Base-by-base conservation (phyloP, 495 filamentous ascomycete genomes). In the Parmelia sp. region DNA sequence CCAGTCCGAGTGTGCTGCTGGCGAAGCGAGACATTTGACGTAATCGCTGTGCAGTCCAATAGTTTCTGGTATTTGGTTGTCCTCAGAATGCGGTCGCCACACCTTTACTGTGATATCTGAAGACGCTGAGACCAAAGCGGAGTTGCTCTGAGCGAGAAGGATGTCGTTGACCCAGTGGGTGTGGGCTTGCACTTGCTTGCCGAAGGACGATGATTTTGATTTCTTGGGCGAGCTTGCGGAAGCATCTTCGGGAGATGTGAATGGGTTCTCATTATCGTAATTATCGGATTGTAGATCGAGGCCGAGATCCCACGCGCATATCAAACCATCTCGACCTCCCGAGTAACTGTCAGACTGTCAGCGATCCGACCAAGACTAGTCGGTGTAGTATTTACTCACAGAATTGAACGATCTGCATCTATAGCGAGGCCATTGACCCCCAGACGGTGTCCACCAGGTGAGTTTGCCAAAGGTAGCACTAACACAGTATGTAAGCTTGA, bases 111-210 rank as follows among this genome's bases (percentile, higher is more conserved):
- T 92, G 37, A 95, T 87, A 75, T 98, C 94, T 17, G 95, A 97
- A 7, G 94, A 97, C 27, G 91, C 93, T 15, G 95, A 96, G 11
- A 97, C 89, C 15, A 98, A 79, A 10, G 91, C 91, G 23, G 86
- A 82, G 72, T 96, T 90, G 58, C 87, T 84, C 69, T 92, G 83
- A 35, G 89, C 87, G 61, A 97, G 84, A n/a, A 87, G 84, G 64
- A 98, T 90, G 70, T 97, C 93, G 72, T 97, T 97, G 74, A 98
- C 89, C 94, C 94, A 97, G 75, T 97, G 93, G 35, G 92, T 97
- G 73, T 98, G 94, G 17, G 94, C 95, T 71, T 97, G 92, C n/a
- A 92, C 90, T 74, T 96, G 92, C 57, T 87, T 83, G 63, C 90
- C 86, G 74, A 93, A 93, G n/a, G 81, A 82, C 40, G 91, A 90